Percentiles rank a stretch among this genome's conserved stretches.
phyloP scores from a whole-genome alignment of 108 stramenopile genomes.

The Nitzschia palea region DNA sequence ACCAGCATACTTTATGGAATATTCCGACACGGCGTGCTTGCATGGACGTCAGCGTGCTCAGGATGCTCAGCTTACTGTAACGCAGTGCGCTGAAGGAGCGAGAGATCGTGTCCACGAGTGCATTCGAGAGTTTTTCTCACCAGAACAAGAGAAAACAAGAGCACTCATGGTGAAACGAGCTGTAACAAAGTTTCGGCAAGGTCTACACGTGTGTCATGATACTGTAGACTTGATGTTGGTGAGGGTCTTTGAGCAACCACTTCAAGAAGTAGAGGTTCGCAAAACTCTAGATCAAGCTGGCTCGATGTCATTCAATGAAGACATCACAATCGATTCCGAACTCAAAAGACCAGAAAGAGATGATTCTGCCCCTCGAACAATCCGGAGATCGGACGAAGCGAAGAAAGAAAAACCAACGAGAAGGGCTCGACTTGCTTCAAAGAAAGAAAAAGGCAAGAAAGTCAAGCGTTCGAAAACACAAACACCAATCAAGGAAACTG shows the following conservation, averaged over 20 bases:
- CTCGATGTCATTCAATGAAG: slow-evolving; percentile 6
- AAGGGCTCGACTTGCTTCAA: neutral
- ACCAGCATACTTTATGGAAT: neutral
- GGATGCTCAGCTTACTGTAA: neutral
- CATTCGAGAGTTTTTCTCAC: slow-evolving; percentile 7
- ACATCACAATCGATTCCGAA: slow-evolving; percentile 11
- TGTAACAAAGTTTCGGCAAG: neutral
- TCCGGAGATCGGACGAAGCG: neutral
- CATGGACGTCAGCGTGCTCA: slow-evolving; percentile 5
- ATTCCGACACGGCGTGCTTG: neutral
- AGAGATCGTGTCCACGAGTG: neutral
- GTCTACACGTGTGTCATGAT: slow-evolving; percentile 4
- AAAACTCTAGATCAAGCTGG: neutral
- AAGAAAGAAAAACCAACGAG: neutral
- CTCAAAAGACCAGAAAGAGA: neutral
- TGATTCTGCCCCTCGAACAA: neutral
- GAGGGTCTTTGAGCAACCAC: slow-evolving; percentile 4
- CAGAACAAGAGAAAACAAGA: slow-evolving; percentile 8
- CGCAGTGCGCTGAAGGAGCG: neutral
- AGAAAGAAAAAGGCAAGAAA: neutral
- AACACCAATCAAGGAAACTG: neutral
- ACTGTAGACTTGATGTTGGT: neutral
- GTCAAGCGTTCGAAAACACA: neutral
- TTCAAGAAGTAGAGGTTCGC: slow-evolving; percentile 9
- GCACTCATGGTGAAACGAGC: neutral